phyloP scores from a whole-genome alignment of 1,139 yeast species.

The Ogataea hybrid region DNA sequence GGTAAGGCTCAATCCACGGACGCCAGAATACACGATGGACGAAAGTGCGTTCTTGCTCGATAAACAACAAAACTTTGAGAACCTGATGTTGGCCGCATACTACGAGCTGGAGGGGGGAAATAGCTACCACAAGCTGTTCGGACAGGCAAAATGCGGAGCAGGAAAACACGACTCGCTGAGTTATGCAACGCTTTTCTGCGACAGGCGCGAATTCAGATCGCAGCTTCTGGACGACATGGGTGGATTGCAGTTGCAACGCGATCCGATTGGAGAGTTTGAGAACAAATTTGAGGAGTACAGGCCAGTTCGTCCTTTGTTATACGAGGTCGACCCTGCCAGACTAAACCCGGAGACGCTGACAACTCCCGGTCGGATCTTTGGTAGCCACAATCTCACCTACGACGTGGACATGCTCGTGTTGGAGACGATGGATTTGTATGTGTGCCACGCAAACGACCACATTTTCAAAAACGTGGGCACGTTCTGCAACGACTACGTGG shows the following conservation, averaged over 20 bases:
- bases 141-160: conserved; percentile 30
- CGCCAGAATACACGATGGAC: conserved; percentile 44
- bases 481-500: not conserved
- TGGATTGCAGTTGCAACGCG: conserved; percentile 42
- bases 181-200: conserved; percentile 52
- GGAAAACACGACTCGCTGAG: conserved; percentile 43
- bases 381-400: conserved; percentile 1
- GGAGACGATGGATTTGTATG: conserved; percentile 16
- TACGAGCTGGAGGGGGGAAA: conserved; percentile 30
- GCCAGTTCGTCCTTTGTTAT: conserved; percentile 3
- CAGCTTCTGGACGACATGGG: conserved; percentile 27
- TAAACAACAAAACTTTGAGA: conserved; percentile 26
- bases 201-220: conserved; percentile 51
- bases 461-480: not conserved
- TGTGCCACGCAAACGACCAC: conserved; percentile 11
- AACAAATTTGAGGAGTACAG: conserved; percentile 1
- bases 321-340: conserved; percentile 1
- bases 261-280: conserved; percentile 43
- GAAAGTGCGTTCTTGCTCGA: conserved; percentile 32
- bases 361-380: conserved; percentile 2
- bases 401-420: conserved; percentile 14
- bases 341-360: conserved; percentile 2
- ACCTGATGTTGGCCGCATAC: conserved; percentile 27
- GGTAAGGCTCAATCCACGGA: conserved; percentile 41
- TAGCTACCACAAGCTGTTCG: conserved; percentile 28